Percentiles rank a stretch among this genome's conserved stretches.
Evolutionary conservation across 2,329 filamentous ascomycete genomes (phyloP).

Genomic region (Fusarium foetens): DNA sequence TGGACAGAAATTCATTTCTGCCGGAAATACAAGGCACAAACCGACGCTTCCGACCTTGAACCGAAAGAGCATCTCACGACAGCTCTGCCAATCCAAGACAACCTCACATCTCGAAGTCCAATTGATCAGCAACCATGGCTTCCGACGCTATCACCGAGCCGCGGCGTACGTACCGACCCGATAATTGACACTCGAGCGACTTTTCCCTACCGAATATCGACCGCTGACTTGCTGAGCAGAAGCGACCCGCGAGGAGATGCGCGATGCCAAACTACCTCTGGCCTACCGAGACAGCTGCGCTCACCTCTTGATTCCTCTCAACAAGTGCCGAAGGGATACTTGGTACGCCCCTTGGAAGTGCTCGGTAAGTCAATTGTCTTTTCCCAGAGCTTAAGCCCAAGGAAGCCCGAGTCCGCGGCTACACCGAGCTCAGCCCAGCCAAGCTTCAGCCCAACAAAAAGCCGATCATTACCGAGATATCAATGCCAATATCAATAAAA

Average conservation of each 20-base stretch:
- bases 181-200: constrained; percentile 1
- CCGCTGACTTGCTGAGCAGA: constrained; percentile 56
- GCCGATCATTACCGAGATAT: constrained; percentile 25
- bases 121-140: constrained; percentile 52
- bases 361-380: constrained; percentile 71
- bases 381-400: constrained; percentile 9
- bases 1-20: constrained; percentile 33
- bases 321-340: constrained; percentile 90
- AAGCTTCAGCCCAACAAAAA: constrained; percentile 6
- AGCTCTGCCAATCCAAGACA: constrained; percentile 42
- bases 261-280: constrained; percentile 85
- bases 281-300: constrained; percentile 97
- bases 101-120: constrained; percentile 47
- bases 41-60: constrained; percentile 45
- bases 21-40: constrained; percentile 44
- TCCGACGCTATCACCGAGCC: constrained; percentile 51
- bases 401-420: neutral
- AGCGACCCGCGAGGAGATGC: constrained; percentile 92
- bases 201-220: constrained; percentile 25
- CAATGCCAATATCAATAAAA: constrained; percentile 14
- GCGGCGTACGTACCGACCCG: constrained; percentile 49
- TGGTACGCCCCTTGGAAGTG: constrained; percentile 99
- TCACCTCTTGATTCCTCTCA: constrained; percentile 92
- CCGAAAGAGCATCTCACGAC: constrained; percentile 44
- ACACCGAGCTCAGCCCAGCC: constrained; percentile 10